Conservation (phyloP, 805 yeast genomes). For the Kodamaea hsintzibuensis region DNA sequence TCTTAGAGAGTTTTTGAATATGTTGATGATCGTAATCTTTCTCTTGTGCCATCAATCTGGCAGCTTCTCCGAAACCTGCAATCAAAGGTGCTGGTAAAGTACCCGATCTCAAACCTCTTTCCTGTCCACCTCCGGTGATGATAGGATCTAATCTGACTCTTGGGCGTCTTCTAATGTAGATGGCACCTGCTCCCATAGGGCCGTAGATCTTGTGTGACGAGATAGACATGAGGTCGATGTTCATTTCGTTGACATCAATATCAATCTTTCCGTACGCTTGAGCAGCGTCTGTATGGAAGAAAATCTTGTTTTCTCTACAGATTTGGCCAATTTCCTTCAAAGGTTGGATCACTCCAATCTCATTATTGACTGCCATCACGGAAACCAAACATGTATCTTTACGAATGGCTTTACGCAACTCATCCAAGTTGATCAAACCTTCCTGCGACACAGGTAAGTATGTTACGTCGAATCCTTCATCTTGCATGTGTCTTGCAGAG, state of each 20-base stretch:
- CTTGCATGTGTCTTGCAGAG: conserved; percentile 91
- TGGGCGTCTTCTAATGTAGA: conserved; percentile 95
- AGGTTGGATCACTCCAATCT: conserved; percentile 97
- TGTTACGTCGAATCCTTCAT: conserved; percentile 95
- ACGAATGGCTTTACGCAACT: conserved; percentile 78
- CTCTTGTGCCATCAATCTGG: conserved; percentile 75
- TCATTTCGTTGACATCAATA: conserved; percentile 88
- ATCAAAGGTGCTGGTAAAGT: conserved; percentile 96
- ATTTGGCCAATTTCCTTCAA: conserved; percentile 87
- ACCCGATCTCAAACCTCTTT: conserved; percentile 96
- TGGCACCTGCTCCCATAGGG: conserved; percentile 97
- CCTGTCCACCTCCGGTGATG: conserved; percentile 98
- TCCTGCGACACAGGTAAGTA: conserved; percentile 80
- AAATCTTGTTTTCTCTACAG: conserved; percentile 84
- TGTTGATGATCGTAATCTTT: conserved; percentile 71
- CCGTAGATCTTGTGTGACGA: conserved; percentile 97
- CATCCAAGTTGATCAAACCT: conserved; percentile 78
- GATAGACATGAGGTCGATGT: conserved; percentile 89
- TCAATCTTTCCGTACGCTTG: conserved; percentile 96
- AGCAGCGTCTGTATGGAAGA: conserved; percentile 97
- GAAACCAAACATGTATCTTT: conserved; percentile 91
- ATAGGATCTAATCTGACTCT: conserved; percentile 95
- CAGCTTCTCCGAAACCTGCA: conserved; percentile 97
- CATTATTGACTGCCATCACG: conserved; percentile 96
- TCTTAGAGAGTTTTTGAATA: conserved; percentile 68